Percentiles rank a stretch among this genome's conserved stretches.
These are phyloP conservation scores for Selaginella moellendorffii DNA, from an alignment of 75 land plant genomes.

Conservation along the genomic window DNA sequence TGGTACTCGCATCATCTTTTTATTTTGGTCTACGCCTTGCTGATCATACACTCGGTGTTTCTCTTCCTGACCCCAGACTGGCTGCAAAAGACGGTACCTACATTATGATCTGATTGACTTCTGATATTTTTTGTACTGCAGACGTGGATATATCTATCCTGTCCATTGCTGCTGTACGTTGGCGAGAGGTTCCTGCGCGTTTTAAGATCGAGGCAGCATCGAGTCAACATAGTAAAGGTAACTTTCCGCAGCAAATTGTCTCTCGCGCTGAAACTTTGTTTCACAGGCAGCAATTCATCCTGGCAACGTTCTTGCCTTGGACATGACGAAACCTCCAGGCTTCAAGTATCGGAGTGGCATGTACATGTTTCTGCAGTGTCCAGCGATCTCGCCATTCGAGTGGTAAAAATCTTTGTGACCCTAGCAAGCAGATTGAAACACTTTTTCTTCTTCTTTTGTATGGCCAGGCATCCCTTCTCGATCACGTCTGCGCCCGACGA, in stretches of 20 bases:
- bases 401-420: no score
- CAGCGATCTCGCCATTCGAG: constrained; percentile 80
- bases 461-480: constrained; percentile 6
- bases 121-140: no score
- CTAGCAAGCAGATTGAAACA: no score
- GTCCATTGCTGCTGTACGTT: constrained; percentile 17
- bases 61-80: constrained; percentile 47
- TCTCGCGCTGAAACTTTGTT: no score
- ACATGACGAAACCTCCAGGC: constrained; percentile 70
- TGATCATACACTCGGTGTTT: constrained; percentile 55
- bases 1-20: constrained; percentile 94
- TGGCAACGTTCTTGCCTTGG: constrained; percentile 78
- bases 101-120: not conserved
- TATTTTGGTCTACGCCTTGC: constrained; percentile 56
- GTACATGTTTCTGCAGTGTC: constrained; percentile 87
- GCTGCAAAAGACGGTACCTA: constrained; percentile 53
- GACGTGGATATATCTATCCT: constrained; percentile 27
- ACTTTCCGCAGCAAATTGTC: not conserved
- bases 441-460: no score
- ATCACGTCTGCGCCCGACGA: constrained; percentile 1
- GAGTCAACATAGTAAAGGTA: constrained; percentile 23
- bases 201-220: constrained; percentile 17
- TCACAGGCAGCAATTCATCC: constrained; percentile 84
- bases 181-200: constrained; percentile 16
- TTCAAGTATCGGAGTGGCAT: constrained; percentile 87